Evolutionary conservation across 768 basidiomycete species (phyloP).

Genomic region (Pleurotus giganteus): DNA sequence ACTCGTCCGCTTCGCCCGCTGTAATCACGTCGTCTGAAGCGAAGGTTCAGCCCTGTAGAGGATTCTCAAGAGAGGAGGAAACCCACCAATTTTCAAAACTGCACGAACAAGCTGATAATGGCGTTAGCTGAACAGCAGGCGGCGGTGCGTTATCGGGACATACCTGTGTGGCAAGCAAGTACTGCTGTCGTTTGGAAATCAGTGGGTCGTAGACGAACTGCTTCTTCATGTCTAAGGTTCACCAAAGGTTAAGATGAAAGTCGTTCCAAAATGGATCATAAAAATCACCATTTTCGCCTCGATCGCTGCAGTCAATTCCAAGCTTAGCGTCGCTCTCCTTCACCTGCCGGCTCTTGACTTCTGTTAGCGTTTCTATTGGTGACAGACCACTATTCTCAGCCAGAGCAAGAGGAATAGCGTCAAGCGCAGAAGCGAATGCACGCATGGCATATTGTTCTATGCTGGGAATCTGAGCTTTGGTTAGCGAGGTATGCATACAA

Average conservation of each 20-base stretch:
- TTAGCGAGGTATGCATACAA: neutral
- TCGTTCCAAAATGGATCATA: neutral
- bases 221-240: slow-evolving; percentile 84
- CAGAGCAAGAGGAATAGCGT: slow-evolving; percentile 91
- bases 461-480: slow-evolving; percentile 69
- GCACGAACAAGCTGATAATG: slow-evolving; percentile 69
- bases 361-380: slow-evolving; percentile 95
- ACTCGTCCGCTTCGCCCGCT: slow-evolving; percentile 69
- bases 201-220: slow-evolving; percentile 97
- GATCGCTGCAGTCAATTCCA: slow-evolving; percentile 90
- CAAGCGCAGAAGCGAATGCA: slow-evolving; percentile 94
- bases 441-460: slow-evolving; percentile 99
- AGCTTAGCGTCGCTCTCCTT: slow-evolving; percentile 80
- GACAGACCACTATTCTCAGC: slow-evolving; percentile 97
- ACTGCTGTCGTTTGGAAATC: slow-evolving; percentile 97
- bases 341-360: slow-evolving; percentile 92
- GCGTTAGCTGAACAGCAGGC: slow-evolving; percentile 10
- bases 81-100: slow-evolving; percentile 82
- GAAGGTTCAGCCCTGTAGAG: slow-evolving; percentile 9
- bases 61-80: neutral
- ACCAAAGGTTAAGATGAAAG: neutral
- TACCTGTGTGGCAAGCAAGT: slow-evolving; percentile 94
- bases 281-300: slow-evolving; percentile 78
- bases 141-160: slow-evolving; percentile 17
- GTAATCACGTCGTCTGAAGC: slow-evolving; percentile 73